These are phyloP conservation scores for Drechslerella stenobrocha DNA, from an alignment of 2,329 filamentous ascomycete species.

Conservation along the genomic window DNA sequence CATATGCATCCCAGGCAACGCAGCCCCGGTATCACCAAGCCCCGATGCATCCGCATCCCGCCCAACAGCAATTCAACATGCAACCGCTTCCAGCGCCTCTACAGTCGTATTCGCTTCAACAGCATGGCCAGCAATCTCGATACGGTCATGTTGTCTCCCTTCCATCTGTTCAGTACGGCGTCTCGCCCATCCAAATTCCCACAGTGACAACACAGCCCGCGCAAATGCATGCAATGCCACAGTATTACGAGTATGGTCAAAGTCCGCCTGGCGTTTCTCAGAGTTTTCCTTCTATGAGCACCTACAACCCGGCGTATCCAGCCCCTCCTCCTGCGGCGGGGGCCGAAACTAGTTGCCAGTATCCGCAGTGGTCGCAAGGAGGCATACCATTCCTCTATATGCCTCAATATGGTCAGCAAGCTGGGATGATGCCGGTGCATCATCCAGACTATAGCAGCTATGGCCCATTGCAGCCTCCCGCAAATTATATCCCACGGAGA, in stretches of 20 bases:
- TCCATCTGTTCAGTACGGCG: constrained; percentile 32
- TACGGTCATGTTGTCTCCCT: constrained; percentile 37
- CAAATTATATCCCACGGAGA: constrained; percentile 31
- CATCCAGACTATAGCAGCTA: constrained; percentile 23
- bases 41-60: constrained; percentile 26
- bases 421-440: constrained; percentile 31
- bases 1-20: constrained; percentile 26
- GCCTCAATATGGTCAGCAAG: constrained; percentile 41
- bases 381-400: constrained; percentile 44
- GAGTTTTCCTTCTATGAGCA: constrained; percentile 15
- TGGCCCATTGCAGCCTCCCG: constrained; percentile 17
- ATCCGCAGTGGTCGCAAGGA: constrained; percentile 44
- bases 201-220: constrained; percentile 38
- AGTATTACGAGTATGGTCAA: constrained; percentile 47
- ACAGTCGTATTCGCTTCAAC: constrained; percentile 40
- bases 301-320: constrained; percentile 28
- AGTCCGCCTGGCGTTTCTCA: constrained; percentile 33
- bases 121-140: constrained; percentile 37
- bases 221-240: constrained; percentile 27
- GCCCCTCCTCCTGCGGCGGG: constrained; percentile 21
- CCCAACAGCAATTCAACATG: constrained; percentile 44
- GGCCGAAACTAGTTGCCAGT: constrained; percentile 21
- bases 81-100: constrained; percentile 35
- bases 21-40: constrained; percentile 36
- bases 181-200: constrained; percentile 44